Conservation (phyloP, 306 rosid species). For the Benincasa hispida region DNA sequence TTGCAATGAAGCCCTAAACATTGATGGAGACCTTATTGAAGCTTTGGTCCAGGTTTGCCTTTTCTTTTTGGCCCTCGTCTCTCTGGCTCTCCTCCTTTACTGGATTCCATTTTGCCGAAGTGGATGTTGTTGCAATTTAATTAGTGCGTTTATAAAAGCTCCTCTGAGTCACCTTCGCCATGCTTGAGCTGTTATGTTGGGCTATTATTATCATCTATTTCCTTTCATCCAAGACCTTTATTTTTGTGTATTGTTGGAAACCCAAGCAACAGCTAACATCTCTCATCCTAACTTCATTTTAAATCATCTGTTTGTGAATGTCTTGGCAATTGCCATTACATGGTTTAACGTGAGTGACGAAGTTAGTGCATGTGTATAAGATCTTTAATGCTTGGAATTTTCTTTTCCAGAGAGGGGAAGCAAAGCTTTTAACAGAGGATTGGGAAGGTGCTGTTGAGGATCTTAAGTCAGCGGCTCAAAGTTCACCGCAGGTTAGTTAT, state of each 20-base stretch:
- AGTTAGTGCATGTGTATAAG: not conserved
- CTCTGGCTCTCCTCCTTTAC: not conserved
- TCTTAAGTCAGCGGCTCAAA: conserved; percentile 81
- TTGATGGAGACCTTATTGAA: conserved; percentile 62
- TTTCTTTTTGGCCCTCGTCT: not conserved
- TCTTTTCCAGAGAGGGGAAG: conserved; percentile 81
- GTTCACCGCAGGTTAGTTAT: conserved; percentile 71
- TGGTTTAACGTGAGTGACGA: not conserved
- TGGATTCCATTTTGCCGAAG: not conserved
- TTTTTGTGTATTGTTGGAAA: not conserved
- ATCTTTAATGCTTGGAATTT: conserved; percentile 6
- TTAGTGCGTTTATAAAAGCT: not conserved
- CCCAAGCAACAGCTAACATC: not conserved
- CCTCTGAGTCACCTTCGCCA: not conserved
- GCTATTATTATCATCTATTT: not conserved
- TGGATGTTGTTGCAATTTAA: not conserved
- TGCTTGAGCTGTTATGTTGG: not conserved
- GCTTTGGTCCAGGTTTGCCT: conserved; percentile 83
- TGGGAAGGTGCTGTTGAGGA: conserved; percentile 99
- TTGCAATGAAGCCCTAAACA: conserved; percentile 72
- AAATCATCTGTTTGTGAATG: not conserved
- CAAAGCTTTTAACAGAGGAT: conserved; percentile 83
- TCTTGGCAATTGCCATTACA: not conserved
- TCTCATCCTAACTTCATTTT: not conserved
- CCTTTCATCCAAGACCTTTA: not conserved